Base-by-base conservation (phyloP, 306 rosid genomes). In the Hippophae tibetana region DNA sequence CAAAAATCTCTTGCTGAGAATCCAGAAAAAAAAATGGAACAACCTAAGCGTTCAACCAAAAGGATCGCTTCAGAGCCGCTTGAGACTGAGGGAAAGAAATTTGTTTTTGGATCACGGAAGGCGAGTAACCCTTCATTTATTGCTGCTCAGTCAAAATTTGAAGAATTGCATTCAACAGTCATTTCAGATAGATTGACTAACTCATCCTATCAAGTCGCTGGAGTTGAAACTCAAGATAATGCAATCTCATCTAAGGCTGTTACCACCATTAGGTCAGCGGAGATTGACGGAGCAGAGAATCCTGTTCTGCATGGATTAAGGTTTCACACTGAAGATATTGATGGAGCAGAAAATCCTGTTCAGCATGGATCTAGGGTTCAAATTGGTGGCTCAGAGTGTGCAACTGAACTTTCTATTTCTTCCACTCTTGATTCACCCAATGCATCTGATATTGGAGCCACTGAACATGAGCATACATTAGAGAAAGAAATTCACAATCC, bases 351-450 rank as follows among this genome's bases (percentile, higher is more conserved):
- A 31, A 31, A 31, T 31, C 38, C 38, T 31, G 38, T 31, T 2
- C 38, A 2, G 38, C 38, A 31, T 31, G 38, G 38, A 31, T 31
- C 80, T 10, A 78, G 72, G 59, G 54, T 54, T 67, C 79, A 74
- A 47, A 52, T 82, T 50, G 85, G 82, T 67, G 95, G 82, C 61
- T 84, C 97, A 60, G 95, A 86, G 62, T 82, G 88, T 79, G 84
- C 88, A 61, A 83, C 90, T 1, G 97, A 88, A 56, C 87, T 88
- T 46, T 88, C 95, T 52, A 69, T 93, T 54, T 72, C 97, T 58
- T 93, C 99, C 27, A 86, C 95, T 13, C 89, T 93, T 50, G 95
- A 88, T 77, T 93, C 97, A 8, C 99, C 97, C 10, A 89, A 86
- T 58, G 59, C 31, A 74, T 84, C 80, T 58, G 99, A 87, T 56